Conservation (phyloP, 495 filamentous ascomycete genomes). For the Hyaloscypha hepaticicola region DNA sequence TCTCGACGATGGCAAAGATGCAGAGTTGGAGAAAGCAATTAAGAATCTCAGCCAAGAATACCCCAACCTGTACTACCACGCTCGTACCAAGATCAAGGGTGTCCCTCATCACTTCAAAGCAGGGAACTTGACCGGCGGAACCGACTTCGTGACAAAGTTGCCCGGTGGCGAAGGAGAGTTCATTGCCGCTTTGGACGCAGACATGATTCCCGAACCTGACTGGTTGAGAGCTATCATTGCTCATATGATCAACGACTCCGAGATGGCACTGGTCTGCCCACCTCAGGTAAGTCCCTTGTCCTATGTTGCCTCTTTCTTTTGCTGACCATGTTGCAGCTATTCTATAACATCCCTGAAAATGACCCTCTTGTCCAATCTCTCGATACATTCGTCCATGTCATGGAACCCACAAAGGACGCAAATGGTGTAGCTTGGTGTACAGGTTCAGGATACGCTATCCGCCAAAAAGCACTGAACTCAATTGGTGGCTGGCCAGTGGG, state of each 20-base stretch:
- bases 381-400: slow-evolving; percentile 48
- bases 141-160: slow-evolving; percentile 38
- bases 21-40: slow-evolving; percentile 37
- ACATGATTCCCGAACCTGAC: slow-evolving; percentile 56
- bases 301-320: not conserved
- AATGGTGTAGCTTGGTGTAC: slow-evolving; percentile 51
- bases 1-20: slow-evolving; percentile 48
- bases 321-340: slow-evolving; percentile 30
- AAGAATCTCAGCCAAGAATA: slow-evolving; percentile 30
- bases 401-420: slow-evolving; percentile 51
- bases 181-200: slow-evolving; percentile 53
- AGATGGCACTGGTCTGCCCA: slow-evolving; percentile 50
- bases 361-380: slow-evolving; percentile 51
- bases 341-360: slow-evolving; percentile 52
- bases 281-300: slow-evolving; percentile 37
- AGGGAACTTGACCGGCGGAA: slow-evolving; percentile 52
- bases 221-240: slow-evolving; percentile 52
- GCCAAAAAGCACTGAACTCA: slow-evolving; percentile 47
- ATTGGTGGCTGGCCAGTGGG: slow-evolving; percentile 52
- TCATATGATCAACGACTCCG: slow-evolving; percentile 46
- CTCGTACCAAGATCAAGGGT: slow-evolving; percentile 42
- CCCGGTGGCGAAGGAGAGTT: slow-evolving; percentile 45
- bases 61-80: slow-evolving; percentile 47
- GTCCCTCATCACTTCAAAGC: slow-evolving; percentile 55
- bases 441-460: slow-evolving; percentile 52